phyloP scores from a whole-genome alignment of 768 basidiomycete genomes.

The Cystofilobasidium bisporidii region DNA sequence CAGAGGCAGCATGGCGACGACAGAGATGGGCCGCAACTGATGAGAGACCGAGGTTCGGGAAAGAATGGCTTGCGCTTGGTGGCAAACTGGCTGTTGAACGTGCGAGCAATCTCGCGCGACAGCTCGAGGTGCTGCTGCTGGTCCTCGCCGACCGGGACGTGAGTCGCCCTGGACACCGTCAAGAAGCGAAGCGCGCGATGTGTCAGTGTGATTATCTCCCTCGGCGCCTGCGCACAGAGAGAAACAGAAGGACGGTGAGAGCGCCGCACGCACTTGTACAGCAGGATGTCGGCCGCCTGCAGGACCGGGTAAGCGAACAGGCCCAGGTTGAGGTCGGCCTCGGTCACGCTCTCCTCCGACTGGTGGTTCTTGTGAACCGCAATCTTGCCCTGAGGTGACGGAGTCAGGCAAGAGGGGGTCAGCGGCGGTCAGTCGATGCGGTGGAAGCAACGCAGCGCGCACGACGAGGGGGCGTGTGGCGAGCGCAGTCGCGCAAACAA shows the following conservation, averaged over 20 bases:
- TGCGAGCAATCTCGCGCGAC: conserved; percentile 67
- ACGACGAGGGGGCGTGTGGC: background rate
- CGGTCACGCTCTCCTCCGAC: conserved; percentile 66
- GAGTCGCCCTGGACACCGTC: conserved; percentile 55
- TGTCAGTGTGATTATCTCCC: no score
- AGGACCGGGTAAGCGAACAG: conserved; percentile 86
- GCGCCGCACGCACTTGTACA: conserved; percentile 60
- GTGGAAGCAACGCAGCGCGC: background rate
- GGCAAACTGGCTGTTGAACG: conserved; percentile 63
- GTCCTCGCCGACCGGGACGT: conserved; percentile 94
- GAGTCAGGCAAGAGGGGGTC: conserved; percentile 1
- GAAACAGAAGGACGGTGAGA: background rate
- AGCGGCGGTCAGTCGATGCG: no score
- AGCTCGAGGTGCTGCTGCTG: conserved; percentile 91
- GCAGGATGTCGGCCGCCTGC: conserved; percentile 84
- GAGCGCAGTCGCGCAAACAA: no score
- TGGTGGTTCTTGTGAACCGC: conserved; percentile 64
- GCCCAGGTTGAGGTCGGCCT: conserved; percentile 70
- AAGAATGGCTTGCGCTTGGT: conserved; percentile 50
- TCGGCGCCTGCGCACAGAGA: background rate
- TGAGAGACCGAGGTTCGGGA: conserved; percentile 59
- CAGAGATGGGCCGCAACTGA: no score
- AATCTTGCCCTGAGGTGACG: conserved; percentile 53
- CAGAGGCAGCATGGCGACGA: no score
- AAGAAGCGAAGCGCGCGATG: no score